Evolutionary conservation across 2,329 filamentous ascomycete species (phyloP).

Genomic region (Clarireedia paspali): DNA sequence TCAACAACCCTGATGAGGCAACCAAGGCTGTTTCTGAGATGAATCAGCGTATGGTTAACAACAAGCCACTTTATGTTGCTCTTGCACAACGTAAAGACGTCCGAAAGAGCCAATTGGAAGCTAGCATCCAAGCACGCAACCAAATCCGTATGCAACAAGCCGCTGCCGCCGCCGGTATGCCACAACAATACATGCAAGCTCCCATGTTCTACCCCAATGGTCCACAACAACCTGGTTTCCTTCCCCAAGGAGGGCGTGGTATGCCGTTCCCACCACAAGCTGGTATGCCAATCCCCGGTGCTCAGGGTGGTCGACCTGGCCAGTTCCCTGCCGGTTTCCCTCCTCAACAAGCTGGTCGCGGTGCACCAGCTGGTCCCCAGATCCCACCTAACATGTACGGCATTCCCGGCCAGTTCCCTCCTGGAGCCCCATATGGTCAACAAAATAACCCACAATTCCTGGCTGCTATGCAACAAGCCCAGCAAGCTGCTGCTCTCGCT

Average conservation of each 20-base stretch:
- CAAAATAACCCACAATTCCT: slow-evolving; percentile 73
- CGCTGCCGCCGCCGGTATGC: slow-evolving; percentile 81
- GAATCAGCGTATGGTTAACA: slow-evolving; percentile 98
- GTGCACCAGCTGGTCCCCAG: slow-evolving; percentile 73
- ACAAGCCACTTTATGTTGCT: slow-evolving; percentile 96
- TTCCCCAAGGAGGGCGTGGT: slow-evolving; percentile 55
- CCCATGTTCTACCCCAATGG: slow-evolving; percentile 89
- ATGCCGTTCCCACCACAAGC: slow-evolving; percentile 57
- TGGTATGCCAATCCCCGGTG: slow-evolving; percentile 59
- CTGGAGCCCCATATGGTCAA: slow-evolving; percentile 69
- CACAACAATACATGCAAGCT: slow-evolving; percentile 79
- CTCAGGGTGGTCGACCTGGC: slow-evolving; percentile 74
- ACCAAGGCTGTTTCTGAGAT: slow-evolving; percentile 99
- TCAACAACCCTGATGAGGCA: slow-evolving; percentile 97
- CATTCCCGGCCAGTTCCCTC: slow-evolving; percentile 72
- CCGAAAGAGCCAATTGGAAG: slow-evolving; percentile 97
- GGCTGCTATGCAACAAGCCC: slow-evolving; percentile 68
- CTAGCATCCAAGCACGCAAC: slow-evolving; percentile 98
- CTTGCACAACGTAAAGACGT: slow-evolving; percentile 99
- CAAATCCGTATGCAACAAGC: slow-evolving; percentile 98
- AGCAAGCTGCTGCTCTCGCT: slow-evolving; percentile 48
- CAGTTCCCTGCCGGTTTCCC: slow-evolving; percentile 78
- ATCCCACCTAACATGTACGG: slow-evolving; percentile 82
- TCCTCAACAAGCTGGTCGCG: slow-evolving; percentile 80
- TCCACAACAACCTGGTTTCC: slow-evolving; percentile 60